Percentiles rank a stretch among this genome's conserved stretches.
These are phyloP conservation scores for Vachellia pachyceras DNA, from an alignment of 306 rosid species.

Conservation along the genomic window DNA sequence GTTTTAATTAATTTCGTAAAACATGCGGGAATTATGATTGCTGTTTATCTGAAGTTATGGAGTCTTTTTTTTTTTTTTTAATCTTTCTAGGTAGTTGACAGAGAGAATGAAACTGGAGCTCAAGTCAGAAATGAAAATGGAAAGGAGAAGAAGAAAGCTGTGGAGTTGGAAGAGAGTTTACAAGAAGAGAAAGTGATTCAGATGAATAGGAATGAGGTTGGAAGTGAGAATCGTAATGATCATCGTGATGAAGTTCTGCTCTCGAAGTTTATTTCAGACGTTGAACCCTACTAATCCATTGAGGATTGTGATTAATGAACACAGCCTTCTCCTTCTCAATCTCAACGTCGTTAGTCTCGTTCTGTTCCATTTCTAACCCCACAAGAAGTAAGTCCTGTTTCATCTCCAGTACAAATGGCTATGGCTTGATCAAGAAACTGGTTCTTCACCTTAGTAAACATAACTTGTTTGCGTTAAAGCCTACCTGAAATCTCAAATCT, in stretches of 20 bases:
- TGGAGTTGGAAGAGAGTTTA: conserved; percentile 50
- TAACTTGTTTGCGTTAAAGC: conserved; percentile 2
- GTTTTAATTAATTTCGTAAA: background rate
- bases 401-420: background rate
- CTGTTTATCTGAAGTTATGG: conserved; percentile 36
- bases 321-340: conserved; percentile 50
- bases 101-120: conserved; percentile 48
- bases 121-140: conserved; percentile 42
- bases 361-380: conserved; percentile 66
- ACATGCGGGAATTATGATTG: background rate
- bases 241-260: conserved; percentile 55
- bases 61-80: background rate
- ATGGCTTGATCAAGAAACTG: conserved; percentile 9
- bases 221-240: background rate
- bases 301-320: conserved; percentile 72
- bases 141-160: conserved; percentile 34
- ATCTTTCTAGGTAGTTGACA: conserved; percentile 67
- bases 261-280: conserved; percentile 64
- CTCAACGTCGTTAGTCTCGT: conserved; percentile 60
- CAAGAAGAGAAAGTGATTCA: conserved; percentile 45
- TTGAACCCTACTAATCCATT: conserved; percentile 87
- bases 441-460: background rate
- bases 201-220: background rate
- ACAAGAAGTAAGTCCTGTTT: conserved; percentile 45
- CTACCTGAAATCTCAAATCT: background rate